A percentile compares a stretch with the other conserved stretches of the same genome.
Conservation (phyloP, 75 land plant genomes). For the Isoetes taiwanensis region DNA sequence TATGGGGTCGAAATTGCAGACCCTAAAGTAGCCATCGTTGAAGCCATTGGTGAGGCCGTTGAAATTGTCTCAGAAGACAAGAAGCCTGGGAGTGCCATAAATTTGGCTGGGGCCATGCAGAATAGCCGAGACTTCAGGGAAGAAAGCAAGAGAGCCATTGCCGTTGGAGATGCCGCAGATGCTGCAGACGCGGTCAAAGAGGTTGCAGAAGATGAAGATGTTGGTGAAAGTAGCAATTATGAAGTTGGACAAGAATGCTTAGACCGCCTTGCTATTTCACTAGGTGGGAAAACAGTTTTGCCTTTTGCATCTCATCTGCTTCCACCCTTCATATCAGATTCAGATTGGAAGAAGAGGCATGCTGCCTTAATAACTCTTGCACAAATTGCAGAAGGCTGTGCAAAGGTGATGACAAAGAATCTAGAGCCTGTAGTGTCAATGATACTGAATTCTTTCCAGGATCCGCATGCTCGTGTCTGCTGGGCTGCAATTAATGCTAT, state of each 20-base stretch:
- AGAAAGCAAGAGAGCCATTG: too few relatives aligned
- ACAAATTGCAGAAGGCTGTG: slow-evolving; percentile 90
- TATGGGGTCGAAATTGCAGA: too few relatives aligned
- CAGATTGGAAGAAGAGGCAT: slow-evolving; percentile 91
- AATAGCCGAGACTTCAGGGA: too few relatives aligned
- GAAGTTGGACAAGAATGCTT: slow-evolving; percentile 90
- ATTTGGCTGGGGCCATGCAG: too few relatives aligned
- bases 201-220: slow-evolving; percentile 84
- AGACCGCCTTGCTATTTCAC: slow-evolving; percentile 66
- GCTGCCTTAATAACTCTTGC: slow-evolving; percentile 86
- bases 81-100: too few relatives aligned
- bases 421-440: slow-evolving; percentile 78
- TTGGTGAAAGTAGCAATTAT: slow-evolving; percentile 71
- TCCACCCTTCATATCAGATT: slow-evolving; percentile 59
- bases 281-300: slow-evolving; percentile 85
- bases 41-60: too few relatives aligned
- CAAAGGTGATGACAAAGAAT: slow-evolving; percentile 92
- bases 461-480: slow-evolving; percentile 86
- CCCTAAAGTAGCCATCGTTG: too few relatives aligned
- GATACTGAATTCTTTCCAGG: slow-evolving; percentile 78
- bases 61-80: too few relatives aligned
- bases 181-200: too few relatives aligned
- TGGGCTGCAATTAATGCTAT: slow-evolving; percentile 99
- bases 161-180: too few relatives aligned
- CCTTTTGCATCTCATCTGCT: slow-evolving; percentile 84